phyloP scores from a whole-genome alignment of 2,329 filamentous ascomycete genomes.

The Nigrospora oryzae region DNA sequence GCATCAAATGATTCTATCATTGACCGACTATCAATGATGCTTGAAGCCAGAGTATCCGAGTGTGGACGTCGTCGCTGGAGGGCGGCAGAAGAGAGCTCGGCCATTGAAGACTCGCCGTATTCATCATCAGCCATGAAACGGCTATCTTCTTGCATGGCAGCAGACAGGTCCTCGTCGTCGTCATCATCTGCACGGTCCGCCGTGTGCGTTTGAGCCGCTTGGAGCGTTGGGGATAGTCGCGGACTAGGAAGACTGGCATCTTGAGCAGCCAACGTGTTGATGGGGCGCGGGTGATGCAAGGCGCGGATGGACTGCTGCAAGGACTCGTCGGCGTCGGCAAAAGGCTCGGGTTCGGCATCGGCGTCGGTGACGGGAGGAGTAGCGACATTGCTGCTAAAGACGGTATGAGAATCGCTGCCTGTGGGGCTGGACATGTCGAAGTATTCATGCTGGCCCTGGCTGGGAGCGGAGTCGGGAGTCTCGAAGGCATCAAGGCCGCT shows the following conservation, averaged over 20 bases:
- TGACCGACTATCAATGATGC: conserved; percentile 68
- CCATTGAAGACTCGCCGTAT: conserved; percentile 10
- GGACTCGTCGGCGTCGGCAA: conserved; percentile 41
- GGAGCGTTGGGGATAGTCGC: conserved; percentile 83
- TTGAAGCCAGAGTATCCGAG: conserved; percentile 26
- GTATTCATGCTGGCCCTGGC: conserved; percentile 24
- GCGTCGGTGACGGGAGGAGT: conserved; percentile 70
- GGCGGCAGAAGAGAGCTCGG: conserved; percentile 15
- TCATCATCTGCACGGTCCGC: conserved; percentile 33
- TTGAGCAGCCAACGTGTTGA: conserved; percentile 67
- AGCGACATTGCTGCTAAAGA: conserved; percentile 57
- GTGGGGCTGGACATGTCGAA: conserved; percentile 43
- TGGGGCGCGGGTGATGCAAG: conserved; percentile 38
- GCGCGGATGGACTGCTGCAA: conserved; percentile 36
- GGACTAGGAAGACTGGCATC: conserved; percentile 93
- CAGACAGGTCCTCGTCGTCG: conserved; percentile 14
- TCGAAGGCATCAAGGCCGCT: conserved; percentile 32
- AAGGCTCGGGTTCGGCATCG: conserved; percentile 58
- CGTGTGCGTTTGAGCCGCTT: conserved; percentile 49
- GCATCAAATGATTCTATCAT: conserved; percentile 88
- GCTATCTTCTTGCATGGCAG: conserved; percentile 27
- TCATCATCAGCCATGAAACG: conserved; percentile 30
- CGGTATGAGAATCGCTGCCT: conserved; percentile 47
- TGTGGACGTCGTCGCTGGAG: conserved; percentile 14
- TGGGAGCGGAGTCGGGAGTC: conserved; percentile 34